These are phyloP conservation scores for Bretschneidera sinensis DNA, from an alignment of 345 rosid genomes.

Conservation along the genomic window DNA sequence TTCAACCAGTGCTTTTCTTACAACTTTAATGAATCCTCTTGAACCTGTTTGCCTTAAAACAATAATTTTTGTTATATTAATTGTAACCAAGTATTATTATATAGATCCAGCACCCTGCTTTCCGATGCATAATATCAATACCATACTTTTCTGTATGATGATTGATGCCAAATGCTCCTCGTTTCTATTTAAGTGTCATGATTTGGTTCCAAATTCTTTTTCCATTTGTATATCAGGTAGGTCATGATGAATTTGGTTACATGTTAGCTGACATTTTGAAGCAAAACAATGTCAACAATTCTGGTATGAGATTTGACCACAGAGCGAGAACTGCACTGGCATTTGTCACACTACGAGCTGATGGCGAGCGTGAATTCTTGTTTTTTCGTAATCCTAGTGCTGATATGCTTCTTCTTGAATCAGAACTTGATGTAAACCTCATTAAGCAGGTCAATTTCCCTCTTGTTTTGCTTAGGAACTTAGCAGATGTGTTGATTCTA, in stretches of 20 bases:
- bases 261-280: slow-evolving; percentile 81
- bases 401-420: slow-evolving; percentile 87
- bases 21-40: too few relatives aligned
- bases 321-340: slow-evolving; percentile 87
- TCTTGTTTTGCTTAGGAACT: background rate
- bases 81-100: too few relatives aligned
- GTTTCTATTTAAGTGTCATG: background rate
- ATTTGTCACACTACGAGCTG: slow-evolving; percentile 83
- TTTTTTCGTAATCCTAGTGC: slow-evolving; percentile 99
- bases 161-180: background rate
- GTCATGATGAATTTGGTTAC: slow-evolving; percentile 91
- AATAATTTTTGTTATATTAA: background rate
- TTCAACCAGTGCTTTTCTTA: too few relatives aligned
- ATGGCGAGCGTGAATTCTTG: slow-evolving; percentile 97
- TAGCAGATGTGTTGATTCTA: background rate
- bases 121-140: slow-evolving; percentile 4
- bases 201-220: background rate
- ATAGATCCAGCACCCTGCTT: too few relatives aligned
- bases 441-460: slow-evolving; percentile 57
- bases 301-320: slow-evolving; percentile 76
- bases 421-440: slow-evolving; percentile 69
- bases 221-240: slow-evolving; percentile 33
- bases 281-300: slow-evolving; percentile 71
- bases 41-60: too few relatives aligned
- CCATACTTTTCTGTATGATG: slow-evolving; percentile 7